Conservation (phyloP, 768 basidiomycete species). For the Lactifluus hygrophoroides region DNA sequence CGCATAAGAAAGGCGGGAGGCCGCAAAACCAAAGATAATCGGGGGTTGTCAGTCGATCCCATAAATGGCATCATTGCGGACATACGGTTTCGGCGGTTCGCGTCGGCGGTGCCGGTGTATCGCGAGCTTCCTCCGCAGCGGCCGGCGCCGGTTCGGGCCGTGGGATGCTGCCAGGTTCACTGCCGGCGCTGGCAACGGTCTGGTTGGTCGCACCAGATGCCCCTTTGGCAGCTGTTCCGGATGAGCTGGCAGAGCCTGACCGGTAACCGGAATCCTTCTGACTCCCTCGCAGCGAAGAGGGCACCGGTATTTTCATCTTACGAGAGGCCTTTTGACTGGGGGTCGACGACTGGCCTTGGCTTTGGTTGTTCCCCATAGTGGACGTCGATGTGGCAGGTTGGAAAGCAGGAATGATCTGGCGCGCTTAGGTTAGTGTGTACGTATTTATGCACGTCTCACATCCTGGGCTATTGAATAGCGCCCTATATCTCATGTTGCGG, state of each 20-base stretch:
- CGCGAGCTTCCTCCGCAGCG: neutral
- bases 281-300: neutral
- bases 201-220: neutral
- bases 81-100: slow-evolving; percentile 7
- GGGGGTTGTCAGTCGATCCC: neutral
- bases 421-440: slow-evolving; percentile 14
- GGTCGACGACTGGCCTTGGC: slow-evolving; percentile 1
- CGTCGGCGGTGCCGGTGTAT: slow-evolving; percentile 4
- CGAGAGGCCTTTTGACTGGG: neutral
- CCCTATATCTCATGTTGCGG: no score
- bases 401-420: neutral
- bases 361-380: slow-evolving; percentile 18
- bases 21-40: neutral
- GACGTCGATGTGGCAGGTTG: slow-evolving; percentile 10
- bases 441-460: slow-evolving; percentile 10
- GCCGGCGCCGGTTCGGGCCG: slow-evolving; percentile 14
- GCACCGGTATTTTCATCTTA: neutral
- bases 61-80: slow-evolving; percentile 4
- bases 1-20: neutral
- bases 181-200: neutral
- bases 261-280: slow-evolving; percentile 16
- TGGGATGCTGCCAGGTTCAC: neutral
- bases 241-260: slow-evolving; percentile 15
- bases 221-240: slow-evolving; percentile 6
- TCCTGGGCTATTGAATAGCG: neutral